phyloP scores from a whole-genome alignment of 1,139 yeast species.

The Arxiozyma bovina region DNA sequence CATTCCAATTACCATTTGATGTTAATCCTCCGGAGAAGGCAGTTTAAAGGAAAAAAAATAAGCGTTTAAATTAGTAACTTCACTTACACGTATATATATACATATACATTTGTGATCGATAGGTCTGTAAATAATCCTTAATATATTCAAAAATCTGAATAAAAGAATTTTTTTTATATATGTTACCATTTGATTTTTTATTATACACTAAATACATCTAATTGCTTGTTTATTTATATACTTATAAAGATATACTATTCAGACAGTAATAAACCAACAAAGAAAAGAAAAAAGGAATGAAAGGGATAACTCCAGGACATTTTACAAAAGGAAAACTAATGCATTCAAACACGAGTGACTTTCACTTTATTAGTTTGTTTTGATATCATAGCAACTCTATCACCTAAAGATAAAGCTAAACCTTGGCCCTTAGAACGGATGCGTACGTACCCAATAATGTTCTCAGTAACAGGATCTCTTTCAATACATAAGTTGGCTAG shows the following conservation, averaged over 20 bases:
- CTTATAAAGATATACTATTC: neutral
- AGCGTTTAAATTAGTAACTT: neutral
- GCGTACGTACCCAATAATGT: slow-evolving; percentile 89
- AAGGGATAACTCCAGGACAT: neutral
- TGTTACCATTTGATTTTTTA: neutral
- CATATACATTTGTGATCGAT: neutral
- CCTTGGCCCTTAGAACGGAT: slow-evolving; percentile 98
- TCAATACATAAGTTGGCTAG: slow-evolving; percentile 93
- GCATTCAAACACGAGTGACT: slow-evolving; percentile 32
- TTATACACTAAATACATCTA: slow-evolving; percentile 1
- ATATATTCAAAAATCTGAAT: neutral
- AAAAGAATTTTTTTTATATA: neutral
- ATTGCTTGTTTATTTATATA: neutral
- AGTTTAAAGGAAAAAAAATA: neutral
- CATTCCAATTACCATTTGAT: slow-evolving; percentile 71
- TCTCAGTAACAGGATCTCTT: slow-evolving; percentile 55
- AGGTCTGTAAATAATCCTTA: neutral
- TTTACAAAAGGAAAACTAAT: neutral
- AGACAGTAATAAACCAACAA: neutral
- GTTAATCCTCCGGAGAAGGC: slow-evolving; percentile 28
- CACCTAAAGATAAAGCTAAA: slow-evolving; percentile 88
- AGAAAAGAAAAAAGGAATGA: neutral
- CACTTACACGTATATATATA: neutral
- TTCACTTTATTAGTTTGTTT: slow-evolving; percentile 42
- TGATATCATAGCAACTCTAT: slow-evolving; percentile 73